These are phyloP conservation scores for Lupinus albus DNA, from an alignment of 306 rosid species.

Conservation along the genomic window DNA sequence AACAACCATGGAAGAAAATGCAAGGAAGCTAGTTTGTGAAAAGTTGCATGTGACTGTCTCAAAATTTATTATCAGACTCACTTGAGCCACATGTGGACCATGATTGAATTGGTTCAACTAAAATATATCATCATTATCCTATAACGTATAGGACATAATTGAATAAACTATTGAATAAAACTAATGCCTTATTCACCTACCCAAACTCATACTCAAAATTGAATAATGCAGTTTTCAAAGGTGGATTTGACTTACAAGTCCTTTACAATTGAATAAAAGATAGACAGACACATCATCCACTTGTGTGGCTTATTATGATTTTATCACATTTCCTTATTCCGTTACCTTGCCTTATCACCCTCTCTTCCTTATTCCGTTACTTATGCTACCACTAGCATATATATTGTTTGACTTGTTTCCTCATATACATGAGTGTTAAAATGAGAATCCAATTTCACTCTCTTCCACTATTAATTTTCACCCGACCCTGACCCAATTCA, in stretches of 20 bases:
- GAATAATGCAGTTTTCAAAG: neutral
- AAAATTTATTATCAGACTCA: slow-evolving; percentile 31
- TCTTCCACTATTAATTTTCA: slow-evolving; percentile 40
- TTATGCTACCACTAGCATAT: neutral
- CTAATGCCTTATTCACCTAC: slow-evolving; percentile 1
- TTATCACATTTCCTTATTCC: slow-evolving; percentile 21
- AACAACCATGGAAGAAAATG: slow-evolving; percentile 28
- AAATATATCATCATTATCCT: neutral
- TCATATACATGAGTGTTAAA: neutral
- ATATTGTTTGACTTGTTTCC: neutral
- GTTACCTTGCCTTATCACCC: slow-evolving; percentile 56
- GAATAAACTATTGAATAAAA: slow-evolving; percentile 22
- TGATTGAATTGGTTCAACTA: slow-evolving; percentile 43
- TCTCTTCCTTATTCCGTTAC: slow-evolving; percentile 37
- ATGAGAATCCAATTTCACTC: slow-evolving; percentile 47
- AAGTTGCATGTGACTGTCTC: slow-evolving; percentile 53
- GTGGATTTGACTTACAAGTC: slow-evolving; percentile 9
- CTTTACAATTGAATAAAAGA: slow-evolving; percentile 38
- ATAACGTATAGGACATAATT: neutral
- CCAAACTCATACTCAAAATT: slow-evolving; percentile 16
- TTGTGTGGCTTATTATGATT: slow-evolving; percentile 43
- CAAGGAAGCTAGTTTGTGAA: slow-evolving; percentile 30
- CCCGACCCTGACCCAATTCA: slow-evolving; percentile 70
- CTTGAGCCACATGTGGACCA: slow-evolving; percentile 45
- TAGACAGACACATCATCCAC: slow-evolving; percentile 20